Conservation (phyloP, 306 rosid genomes). For the Glycine tomentella region DNA sequence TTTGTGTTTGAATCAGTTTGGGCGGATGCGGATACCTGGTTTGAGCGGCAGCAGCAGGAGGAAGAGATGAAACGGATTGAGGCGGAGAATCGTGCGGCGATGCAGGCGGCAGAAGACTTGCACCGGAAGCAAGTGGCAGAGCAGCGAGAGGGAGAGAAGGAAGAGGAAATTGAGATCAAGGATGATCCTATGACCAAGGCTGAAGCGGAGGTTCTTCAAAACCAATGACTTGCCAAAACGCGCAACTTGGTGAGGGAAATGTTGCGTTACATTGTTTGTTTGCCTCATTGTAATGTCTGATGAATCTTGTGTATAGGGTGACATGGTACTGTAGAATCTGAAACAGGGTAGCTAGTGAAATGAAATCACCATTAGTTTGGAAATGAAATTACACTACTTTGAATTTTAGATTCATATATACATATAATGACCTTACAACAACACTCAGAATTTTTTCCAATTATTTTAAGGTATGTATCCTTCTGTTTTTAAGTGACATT, state of each 20-base stretch:
- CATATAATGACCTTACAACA: too few species aligned
- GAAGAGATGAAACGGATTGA: conserved; percentile 90
- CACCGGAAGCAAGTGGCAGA: conserved; percentile 75
- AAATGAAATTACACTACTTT: not conserved
- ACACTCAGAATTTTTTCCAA: too few species aligned
- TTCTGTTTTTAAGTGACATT: too few species aligned
- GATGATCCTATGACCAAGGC: conserved; percentile 70
- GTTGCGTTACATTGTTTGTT: not conserved
- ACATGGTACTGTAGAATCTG: not conserved
- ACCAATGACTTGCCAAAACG: not conserved
- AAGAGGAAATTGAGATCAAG: conserved; percentile 68
- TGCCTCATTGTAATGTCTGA: not conserved
- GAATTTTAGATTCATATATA: not conserved
- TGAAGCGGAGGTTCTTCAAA: conserved; percentile 71
- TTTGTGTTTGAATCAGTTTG: conserved; percentile 61
- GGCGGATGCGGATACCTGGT: conserved; percentile 99
- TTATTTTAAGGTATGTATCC: too few species aligned
- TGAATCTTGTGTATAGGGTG: not conserved
- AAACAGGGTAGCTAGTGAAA: not conserved
- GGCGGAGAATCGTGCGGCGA: conserved; percentile 80
- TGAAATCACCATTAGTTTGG: not conserved
- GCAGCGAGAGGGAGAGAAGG: conserved; percentile 88
- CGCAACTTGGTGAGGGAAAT: not conserved
- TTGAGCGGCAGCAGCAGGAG: conserved; percentile 96
- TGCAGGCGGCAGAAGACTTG: conserved; percentile 91